Conservation (phyloP, 1,139 yeast species). For the Yamadazyma trypodendri region DNA sequence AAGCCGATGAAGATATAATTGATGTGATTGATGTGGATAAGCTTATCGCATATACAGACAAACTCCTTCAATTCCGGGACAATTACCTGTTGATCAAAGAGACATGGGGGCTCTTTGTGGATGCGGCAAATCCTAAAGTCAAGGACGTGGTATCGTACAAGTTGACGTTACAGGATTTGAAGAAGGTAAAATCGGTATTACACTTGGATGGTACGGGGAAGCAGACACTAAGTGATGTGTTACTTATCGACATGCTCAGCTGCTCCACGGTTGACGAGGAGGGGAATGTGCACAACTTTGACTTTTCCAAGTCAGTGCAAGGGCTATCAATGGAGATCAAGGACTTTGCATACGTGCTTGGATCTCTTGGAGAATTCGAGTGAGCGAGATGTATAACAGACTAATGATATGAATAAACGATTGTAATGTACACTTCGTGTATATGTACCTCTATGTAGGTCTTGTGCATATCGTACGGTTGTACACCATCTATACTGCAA, state of each 20-base stretch:
- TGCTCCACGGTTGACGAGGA: conserved; percentile 30
- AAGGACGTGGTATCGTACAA: conserved; percentile 12
- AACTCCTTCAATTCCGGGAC: conserved; percentile 36
- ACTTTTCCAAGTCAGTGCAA: conserved; percentile 23
- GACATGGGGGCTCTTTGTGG: conserved; percentile 38
- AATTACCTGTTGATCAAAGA: conserved; percentile 26
- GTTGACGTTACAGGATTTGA: conserved; percentile 33
- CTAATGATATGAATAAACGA: too few relatives aligned
- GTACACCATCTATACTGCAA: too few relatives aligned
- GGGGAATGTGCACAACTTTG: conserved; percentile 33
- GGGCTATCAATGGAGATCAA: conserved; percentile 36
- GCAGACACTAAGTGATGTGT: conserved; percentile 24
- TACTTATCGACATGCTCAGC: conserved; percentile 47
- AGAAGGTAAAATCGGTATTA: conserved; percentile 28
- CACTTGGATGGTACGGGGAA: conserved; percentile 23
- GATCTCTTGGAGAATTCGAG: conserved; percentile 39
- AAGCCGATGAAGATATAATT: conserved; percentile 23
- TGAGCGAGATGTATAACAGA: too few relatives aligned
- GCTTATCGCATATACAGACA: conserved; percentile 26
- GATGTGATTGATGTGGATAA: conserved; percentile 47
- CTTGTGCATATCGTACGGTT: too few relatives aligned
- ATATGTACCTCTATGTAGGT: too few relatives aligned
- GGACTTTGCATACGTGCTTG: conserved; percentile 46
- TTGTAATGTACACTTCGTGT: too few relatives aligned
- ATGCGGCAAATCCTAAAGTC: conserved; percentile 12